Percentiles rank a stretch among this genome's conserved stretches.
phyloP scores from a whole-genome alignment of 306 rosid species.

The Malus domestica region DNA sequence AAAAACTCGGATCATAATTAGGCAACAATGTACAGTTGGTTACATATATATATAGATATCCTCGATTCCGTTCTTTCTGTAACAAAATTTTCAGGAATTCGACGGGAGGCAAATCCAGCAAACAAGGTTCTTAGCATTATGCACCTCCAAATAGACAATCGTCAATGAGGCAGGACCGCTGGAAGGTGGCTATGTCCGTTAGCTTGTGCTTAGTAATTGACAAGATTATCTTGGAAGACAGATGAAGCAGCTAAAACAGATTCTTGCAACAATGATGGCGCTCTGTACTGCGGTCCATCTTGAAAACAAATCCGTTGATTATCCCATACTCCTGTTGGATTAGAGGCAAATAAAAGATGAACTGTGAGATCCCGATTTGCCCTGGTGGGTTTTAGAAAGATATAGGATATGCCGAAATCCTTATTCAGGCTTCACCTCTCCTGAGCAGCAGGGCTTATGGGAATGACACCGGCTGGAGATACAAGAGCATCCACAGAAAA shows the following conservation, averaged over 20 bases:
- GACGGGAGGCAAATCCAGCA: neutral
- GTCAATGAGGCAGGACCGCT: neutral
- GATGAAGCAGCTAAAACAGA: neutral
- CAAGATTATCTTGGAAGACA: neutral
- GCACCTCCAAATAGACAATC: neutral
- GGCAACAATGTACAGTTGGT: neutral
- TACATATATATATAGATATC: too few species aligned
- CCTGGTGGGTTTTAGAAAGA: neutral
- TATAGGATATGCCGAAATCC: neutral
- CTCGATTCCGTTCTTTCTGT: neutral
- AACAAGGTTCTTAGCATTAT: neutral
- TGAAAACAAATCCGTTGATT: neutral
- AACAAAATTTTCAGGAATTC: neutral
- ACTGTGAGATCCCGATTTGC: neutral
- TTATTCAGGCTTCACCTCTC: conserved; percentile 35
- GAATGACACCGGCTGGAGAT: conserved; percentile 66
- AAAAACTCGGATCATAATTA: too few species aligned
- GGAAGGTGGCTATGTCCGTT: neutral
- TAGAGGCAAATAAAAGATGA: neutral
- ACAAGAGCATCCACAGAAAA: conserved; percentile 71
- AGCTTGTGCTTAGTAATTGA: neutral
- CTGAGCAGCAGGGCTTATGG: conserved; percentile 54
- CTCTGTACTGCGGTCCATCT: neutral
- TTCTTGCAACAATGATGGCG: neutral
- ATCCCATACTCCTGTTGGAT: neutral